These are phyloP conservation scores for Metschnikowia cubensis DNA, from an alignment of 805 yeast genomes.

Conservation along the genomic window DNA sequence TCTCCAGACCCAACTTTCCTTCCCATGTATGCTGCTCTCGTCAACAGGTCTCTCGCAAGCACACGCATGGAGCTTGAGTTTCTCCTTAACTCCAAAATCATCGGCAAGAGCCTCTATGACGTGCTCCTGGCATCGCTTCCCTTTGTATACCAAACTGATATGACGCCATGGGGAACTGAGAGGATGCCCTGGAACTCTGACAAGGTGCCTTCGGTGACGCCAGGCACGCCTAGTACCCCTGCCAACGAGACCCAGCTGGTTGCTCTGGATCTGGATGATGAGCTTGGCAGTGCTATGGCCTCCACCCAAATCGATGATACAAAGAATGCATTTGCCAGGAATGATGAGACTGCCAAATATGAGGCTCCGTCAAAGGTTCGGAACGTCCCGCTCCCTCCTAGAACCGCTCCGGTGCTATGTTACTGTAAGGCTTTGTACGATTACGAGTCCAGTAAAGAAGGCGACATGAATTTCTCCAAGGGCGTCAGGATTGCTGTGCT, in stretches of 20 bases:
- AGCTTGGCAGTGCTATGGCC: slow-evolving; percentile 6
- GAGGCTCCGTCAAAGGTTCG: slow-evolving; percentile 7
- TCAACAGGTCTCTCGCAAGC: slow-evolving; percentile 75
- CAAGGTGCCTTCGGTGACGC: slow-evolving; percentile 16
- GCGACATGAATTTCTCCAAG: slow-evolving; percentile 58
- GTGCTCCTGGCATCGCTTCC: slow-evolving; percentile 55
- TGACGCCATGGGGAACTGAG: slow-evolving; percentile 45
- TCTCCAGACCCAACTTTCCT: not conserved
- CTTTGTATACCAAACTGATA: slow-evolving; percentile 47
- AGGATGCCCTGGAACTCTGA: too few relatives aligned
- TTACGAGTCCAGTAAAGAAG: slow-evolving; percentile 68
- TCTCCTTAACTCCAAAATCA: slow-evolving; percentile 67
- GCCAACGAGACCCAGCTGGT: too few relatives aligned
- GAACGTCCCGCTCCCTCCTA: slow-evolving; percentile 14
- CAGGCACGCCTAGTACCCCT: not conserved
- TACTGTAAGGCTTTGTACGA: slow-evolving; percentile 67
- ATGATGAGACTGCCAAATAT: too few relatives aligned
- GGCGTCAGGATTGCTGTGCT: slow-evolving; percentile 70
- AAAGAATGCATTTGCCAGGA: not conserved
- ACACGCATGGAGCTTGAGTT: slow-evolving; percentile 79
- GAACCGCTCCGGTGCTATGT: slow-evolving; percentile 23
- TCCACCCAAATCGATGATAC: slow-evolving; percentile 1
- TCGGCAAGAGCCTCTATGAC: slow-evolving; percentile 51
- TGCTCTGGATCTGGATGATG: not conserved
- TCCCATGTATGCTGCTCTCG: slow-evolving; percentile 48